Percentiles rank a stretch among this genome's conserved stretches.
phyloP scores from a whole-genome alignment of 805 yeast genomes.

The Wickerhamiella vanderwaltii region DNA sequence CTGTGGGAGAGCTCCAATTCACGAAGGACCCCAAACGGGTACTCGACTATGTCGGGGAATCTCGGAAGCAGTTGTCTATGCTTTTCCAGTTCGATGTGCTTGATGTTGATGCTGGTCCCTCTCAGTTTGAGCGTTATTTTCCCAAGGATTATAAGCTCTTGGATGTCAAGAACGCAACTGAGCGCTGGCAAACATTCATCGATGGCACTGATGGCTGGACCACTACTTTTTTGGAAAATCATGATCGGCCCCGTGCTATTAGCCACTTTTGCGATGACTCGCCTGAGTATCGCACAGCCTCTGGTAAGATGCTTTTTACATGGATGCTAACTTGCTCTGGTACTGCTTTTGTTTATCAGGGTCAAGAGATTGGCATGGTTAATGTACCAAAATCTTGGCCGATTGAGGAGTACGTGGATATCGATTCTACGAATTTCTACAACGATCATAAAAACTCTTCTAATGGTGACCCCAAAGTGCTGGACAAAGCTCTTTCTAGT shows the following conservation, averaged over 20 bases:
- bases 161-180: constrained; percentile 14
- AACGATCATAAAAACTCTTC: constrained; percentile 24
- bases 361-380: constrained; percentile 48
- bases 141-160: constrained; percentile 10
- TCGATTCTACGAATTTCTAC: constrained; percentile 36
- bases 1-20: constrained; percentile 45
- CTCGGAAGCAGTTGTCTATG: constrained; percentile 22
- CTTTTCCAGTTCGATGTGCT: constrained; percentile 22
- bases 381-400: constrained; percentile 38
- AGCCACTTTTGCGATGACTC: constrained; percentile 40
- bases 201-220: constrained; percentile 47
- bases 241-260: constrained; percentile 45
- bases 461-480: no score
- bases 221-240: constrained; percentile 44
- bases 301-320: no score
- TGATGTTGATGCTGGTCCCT: not conserved
- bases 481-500: constrained; percentile 13
- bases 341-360: constrained; percentile 45
- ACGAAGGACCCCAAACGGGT: constrained; percentile 25
- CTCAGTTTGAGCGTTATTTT: constrained; percentile 4
- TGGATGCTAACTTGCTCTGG: no score
- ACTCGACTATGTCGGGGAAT: constrained; percentile 19
- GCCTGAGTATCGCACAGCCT: no score
- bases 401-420: constrained; percentile 40
- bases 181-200: constrained; percentile 26